Evolutionary conservation across 1,139 yeast genomes (phyloP), one percentile per base, ranked within the genome.

Genomic region (Candida sojae): DNA sequence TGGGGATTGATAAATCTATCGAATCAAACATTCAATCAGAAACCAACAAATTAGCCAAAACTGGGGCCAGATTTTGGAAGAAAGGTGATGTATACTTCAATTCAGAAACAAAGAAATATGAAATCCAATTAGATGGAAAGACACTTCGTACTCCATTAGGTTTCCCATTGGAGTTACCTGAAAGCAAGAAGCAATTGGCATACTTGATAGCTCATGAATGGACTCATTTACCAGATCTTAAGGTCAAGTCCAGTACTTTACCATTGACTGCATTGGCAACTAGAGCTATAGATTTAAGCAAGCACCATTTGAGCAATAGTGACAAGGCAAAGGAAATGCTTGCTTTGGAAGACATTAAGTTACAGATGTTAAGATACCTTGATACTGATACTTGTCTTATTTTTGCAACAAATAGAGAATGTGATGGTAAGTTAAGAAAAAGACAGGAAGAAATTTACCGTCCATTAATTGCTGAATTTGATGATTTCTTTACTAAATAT

Each of bases 321-420:
- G 64, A 56, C 4, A 62, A 66, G 1, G 75, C 77, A 50, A 65
- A 71, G 5, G 86, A 84, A 47, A 64, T 78, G 49, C 66, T 75
- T 21, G 79, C 83, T 31, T 68, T 81, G 44, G 77, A 76, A 6
- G 82, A 79, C 48, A 76, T 87, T 36, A 78, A 80, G 53, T 62
- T 71, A 44, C 77, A 78, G 53, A 63, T 93, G 54, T 71, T 92
- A 58, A 83, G 93, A 49, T 93, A 91, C 62, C 73, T 95, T 48
- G 99, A 93, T 62, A 93, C 99, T 1, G 99, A 93, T 64, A 91
- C 98, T 1, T 73, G 96, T 56, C 75, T 93, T 44, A 90, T 92
- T 8, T 88, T 91, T 61, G 83, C 97, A 1, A 95, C 97, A n/a
- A 57, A 58, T 12, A 78, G 75, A 43, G 98, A 93, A 64, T 91